A percentile compares a stretch with the other conserved stretches of the same genome.
Conservation (phyloP, 345 rosid genomes). For the Populus davidiana region DNA sequence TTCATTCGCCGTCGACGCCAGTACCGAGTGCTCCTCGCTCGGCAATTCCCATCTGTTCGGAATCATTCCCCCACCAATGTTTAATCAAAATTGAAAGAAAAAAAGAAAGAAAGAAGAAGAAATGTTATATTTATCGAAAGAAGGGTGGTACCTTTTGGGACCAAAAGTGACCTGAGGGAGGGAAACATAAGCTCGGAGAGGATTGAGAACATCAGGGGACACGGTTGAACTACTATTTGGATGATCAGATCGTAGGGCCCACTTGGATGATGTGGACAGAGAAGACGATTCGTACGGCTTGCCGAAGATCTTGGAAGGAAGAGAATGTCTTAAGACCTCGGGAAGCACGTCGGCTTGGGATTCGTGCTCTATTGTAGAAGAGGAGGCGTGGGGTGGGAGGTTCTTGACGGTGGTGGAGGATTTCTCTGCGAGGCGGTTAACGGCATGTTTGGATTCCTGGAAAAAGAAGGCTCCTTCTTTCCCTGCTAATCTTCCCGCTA, state of each 20-base stretch:
- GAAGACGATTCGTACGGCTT: constrained; percentile 56
- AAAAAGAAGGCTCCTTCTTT: constrained; percentile 89
- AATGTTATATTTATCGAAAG: not conserved
- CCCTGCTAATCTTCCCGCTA: constrained; percentile 77
- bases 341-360: constrained; percentile 75
- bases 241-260: constrained; percentile 50
- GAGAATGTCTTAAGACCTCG: constrained; percentile 77
- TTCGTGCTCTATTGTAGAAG: constrained; percentile 10
- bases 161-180: constrained; percentile 92
- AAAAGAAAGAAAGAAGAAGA: not conserved
- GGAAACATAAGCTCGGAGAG: constrained; percentile 76
- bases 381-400: constrained; percentile 13
- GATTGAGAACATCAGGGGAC: constrained; percentile 64
- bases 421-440: constrained; percentile 73
- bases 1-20: constrained; percentile 82
- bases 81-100: not conserved
- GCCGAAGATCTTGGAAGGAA: constrained; percentile 57
- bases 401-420: constrained; percentile 32
- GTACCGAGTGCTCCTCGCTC: constrained; percentile 35
- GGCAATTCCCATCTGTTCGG: constrained; percentile 72
- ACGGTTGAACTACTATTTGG: constrained; percentile 23
- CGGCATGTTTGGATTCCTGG: constrained; percentile 84
- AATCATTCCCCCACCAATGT: constrained; percentile 7
- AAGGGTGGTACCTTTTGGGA: constrained; percentile 57
- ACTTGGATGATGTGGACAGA: constrained; percentile 66